phyloP scores from a whole-genome alignment of 805 yeast genomes.

The Ogataea methylovora region DNA sequence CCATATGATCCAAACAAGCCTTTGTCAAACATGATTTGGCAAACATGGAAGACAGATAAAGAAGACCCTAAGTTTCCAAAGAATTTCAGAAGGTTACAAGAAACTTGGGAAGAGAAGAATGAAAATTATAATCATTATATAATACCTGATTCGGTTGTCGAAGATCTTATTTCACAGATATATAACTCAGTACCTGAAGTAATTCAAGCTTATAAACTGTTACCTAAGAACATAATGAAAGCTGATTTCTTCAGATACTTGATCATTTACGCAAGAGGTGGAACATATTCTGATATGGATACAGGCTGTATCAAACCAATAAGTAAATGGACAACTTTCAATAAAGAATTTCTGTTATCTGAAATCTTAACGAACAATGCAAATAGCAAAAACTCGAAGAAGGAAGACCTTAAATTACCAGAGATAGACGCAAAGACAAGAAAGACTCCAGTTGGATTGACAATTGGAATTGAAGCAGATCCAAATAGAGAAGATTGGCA shows the following conservation, averaged over 20 bases:
- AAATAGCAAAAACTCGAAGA: neutral
- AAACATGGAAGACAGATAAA: constrained; percentile 78
- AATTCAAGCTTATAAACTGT: constrained; percentile 57
- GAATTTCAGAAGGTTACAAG: constrained; percentile 39
- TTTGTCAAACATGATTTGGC: constrained; percentile 84
- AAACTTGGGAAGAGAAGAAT: constrained; percentile 59
- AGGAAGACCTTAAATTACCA: neutral
- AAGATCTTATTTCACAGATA: constrained; percentile 45
- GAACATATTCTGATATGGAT: constrained; percentile 88
- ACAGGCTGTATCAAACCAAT: constrained; percentile 70
- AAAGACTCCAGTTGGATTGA: constrained; percentile 53
- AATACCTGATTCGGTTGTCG: constrained; percentile 53
- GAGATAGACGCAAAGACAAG: constrained; percentile 15
- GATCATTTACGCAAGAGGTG: constrained; percentile 84
- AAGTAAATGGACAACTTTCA: constrained; percentile 62
- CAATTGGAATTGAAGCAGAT: constrained; percentile 92
- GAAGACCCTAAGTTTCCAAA: constrained; percentile 51
- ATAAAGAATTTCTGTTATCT: constrained; percentile 15
- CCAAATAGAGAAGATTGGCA: constrained; percentile 95
- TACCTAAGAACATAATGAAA: constrained; percentile 78
- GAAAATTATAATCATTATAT: constrained; percentile 64
- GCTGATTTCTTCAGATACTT: constrained; percentile 94
- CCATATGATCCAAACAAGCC: constrained; percentile 64
- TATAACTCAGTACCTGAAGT: constrained; percentile 74
- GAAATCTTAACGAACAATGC: neutral